These are phyloP conservation scores for Hibiscus mutabilis DNA, from an alignment of 345 rosid species.

Conservation along the genomic window DNA sequence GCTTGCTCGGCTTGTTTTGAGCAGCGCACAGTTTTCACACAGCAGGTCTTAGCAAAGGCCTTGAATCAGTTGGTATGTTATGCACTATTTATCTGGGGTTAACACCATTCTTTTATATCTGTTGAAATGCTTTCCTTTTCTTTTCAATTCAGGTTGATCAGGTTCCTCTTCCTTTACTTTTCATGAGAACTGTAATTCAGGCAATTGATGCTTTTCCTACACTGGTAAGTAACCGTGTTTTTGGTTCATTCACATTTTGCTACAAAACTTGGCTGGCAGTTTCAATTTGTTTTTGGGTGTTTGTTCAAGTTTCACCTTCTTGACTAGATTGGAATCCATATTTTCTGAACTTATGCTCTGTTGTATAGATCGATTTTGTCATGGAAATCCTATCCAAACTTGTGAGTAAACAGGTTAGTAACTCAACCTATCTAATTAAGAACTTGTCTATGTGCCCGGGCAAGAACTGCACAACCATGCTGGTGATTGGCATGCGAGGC, in stretches of 20 bases:
- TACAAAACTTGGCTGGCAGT: background rate
- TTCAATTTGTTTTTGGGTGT: background rate
- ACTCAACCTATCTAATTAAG: background rate
- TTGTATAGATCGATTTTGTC: slow-evolving; percentile 76
- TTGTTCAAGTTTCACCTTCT: background rate
- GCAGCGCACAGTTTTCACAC: slow-evolving; percentile 90
- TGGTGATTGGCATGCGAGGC: background rate
- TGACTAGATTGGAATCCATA: background rate
- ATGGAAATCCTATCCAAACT: slow-evolving; percentile 94
- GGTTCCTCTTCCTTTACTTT: slow-evolving; percentile 81
- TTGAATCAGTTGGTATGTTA: slow-evolving; percentile 76
- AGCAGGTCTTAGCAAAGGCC: slow-evolving; percentile 90
- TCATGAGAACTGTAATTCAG: slow-evolving; percentile 96
- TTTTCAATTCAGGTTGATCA: slow-evolving; percentile 44
- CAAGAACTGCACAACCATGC: background rate
- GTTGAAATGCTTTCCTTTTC: slow-evolving; percentile 10
- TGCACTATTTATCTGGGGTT: background rate
- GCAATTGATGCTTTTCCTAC: slow-evolving; percentile 93
- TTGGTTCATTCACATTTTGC: background rate
- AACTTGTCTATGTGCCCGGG: background rate
- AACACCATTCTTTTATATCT: slow-evolving; percentile 8
- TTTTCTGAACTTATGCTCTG: background rate
- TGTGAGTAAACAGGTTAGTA: slow-evolving; percentile 73
- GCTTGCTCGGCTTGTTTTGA: slow-evolving; percentile 96
- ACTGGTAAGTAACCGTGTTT: slow-evolving; percentile 44